Conservation (phyloP, 148 eudicot species). For the Vaccinium darrowii region DNA sequence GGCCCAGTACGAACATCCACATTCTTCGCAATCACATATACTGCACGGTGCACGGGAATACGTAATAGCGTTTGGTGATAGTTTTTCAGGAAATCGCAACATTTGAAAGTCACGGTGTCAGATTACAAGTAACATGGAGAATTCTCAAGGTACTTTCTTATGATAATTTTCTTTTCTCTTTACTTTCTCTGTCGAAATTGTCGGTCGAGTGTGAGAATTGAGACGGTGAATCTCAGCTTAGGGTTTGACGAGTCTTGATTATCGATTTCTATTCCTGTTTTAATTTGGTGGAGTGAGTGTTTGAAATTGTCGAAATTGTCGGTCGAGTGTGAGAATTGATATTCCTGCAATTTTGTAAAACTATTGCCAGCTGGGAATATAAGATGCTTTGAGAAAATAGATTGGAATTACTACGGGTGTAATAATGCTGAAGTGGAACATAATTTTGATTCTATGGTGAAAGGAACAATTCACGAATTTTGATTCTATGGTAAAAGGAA, state of each 20-base stretch:
- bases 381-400: background rate
- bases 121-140: background rate
- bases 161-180: background rate
- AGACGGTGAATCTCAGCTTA: background rate
- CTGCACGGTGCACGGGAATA: background rate
- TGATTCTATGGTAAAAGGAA: background rate
- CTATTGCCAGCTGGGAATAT: background rate
- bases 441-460: background rate
- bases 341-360: background rate
- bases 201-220: background rate
- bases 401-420: background rate
- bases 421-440: background rate
- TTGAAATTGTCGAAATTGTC: too few species aligned
- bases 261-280: background rate
- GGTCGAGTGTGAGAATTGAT: too few species aligned
- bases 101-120: background rate
- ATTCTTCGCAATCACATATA: background rate
- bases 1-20: background rate
- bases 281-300: background rate
- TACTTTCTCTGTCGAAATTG: background rate
- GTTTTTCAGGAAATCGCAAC: background rate
- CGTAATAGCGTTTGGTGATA: background rate
- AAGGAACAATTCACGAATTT: background rate
- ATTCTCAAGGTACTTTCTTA: background rate
- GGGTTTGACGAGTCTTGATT: background rate